phyloP scores from a whole-genome alignment of 2,329 filamentous ascomycete species.

The Tolypocladium cylindrosporum region DNA sequence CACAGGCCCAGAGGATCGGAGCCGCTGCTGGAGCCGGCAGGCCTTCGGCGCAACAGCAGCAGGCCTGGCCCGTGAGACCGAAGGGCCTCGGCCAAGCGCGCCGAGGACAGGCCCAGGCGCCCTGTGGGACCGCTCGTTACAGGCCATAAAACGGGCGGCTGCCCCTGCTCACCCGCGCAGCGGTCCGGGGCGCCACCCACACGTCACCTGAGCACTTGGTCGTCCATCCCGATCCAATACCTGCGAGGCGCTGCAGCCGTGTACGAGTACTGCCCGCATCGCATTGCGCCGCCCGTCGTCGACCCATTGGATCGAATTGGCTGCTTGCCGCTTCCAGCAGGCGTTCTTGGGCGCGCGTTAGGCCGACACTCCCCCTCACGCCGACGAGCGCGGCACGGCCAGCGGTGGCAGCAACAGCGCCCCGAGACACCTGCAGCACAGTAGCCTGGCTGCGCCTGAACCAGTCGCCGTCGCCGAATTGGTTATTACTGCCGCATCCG shows the following conservation, averaged over 20 bases:
- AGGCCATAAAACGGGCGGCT: slow-evolving; percentile 4
- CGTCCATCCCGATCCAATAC: background rate
- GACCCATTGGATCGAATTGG: background rate
- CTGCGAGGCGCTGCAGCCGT: background rate
- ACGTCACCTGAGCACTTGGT: background rate
- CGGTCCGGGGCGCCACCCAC: background rate
- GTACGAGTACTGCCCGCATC: background rate
- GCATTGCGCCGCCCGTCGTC: background rate
- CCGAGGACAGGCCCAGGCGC: background rate
- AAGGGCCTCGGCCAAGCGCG: slow-evolving; percentile 6
- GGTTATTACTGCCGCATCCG: background rate
- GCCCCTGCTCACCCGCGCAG: background rate
- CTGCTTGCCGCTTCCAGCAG: background rate
- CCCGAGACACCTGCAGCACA: background rate
- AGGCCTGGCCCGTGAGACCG: slow-evolving; percentile 3
- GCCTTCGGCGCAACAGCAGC: background rate
- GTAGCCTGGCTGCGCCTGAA: background rate
- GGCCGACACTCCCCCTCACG: background rate
- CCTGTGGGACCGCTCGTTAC: background rate
- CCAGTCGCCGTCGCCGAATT: background rate
- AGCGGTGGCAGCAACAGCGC: background rate
- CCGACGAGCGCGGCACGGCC: background rate
- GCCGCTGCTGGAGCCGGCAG: background rate
- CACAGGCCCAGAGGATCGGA: background rate
- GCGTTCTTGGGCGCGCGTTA: background rate